A percentile compares a stretch with the other conserved stretches of the same genome.
Evolutionary conservation across 176 grass and related monocot species (phyloP).

Genomic region (Themeda triandra): DNA sequence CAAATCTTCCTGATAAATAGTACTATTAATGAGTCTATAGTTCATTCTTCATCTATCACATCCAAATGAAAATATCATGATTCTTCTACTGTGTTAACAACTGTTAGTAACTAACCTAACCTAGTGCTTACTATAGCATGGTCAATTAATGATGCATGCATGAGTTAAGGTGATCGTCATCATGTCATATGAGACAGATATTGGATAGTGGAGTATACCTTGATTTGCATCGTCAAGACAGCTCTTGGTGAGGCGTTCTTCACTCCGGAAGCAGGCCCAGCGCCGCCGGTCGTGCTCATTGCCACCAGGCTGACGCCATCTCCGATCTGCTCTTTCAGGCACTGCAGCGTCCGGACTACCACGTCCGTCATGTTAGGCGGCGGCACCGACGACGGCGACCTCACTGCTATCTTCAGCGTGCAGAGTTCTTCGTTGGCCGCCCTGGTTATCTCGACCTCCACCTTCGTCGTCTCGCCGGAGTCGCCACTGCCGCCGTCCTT

Average conservation of each 20-base stretch:
- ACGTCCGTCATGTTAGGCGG: conserved; percentile 41
- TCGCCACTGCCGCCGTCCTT: neutral
- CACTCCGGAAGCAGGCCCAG: neutral
- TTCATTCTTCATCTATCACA: neutral
- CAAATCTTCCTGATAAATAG: no score
- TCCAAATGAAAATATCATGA: neutral
- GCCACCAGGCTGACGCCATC: conserved; percentile 45
- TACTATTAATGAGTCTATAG: no score
- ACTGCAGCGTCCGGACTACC: conserved; percentile 44
- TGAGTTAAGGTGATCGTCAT: neutral
- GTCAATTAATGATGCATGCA: no score
- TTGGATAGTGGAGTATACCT: conserved; percentile 26
- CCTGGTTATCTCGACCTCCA: conserved; percentile 54
- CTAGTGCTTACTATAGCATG: no score
- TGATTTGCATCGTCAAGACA: conserved; percentile 46
- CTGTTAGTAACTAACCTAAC: neutral
- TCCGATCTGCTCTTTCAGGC: conserved; percentile 45
- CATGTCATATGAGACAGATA: neutral
- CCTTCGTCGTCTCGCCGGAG: neutral
- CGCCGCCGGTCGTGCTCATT: conserved; percentile 25
- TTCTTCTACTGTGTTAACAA: neutral
- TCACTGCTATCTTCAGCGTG: conserved; percentile 43
- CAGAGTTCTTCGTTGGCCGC: conserved; percentile 9
- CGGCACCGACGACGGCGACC: neutral
- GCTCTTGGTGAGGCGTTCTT: neutral